Conservation (phyloP, 75 land plant genomes). For the Cunninghamia lanceolata region DNA sequence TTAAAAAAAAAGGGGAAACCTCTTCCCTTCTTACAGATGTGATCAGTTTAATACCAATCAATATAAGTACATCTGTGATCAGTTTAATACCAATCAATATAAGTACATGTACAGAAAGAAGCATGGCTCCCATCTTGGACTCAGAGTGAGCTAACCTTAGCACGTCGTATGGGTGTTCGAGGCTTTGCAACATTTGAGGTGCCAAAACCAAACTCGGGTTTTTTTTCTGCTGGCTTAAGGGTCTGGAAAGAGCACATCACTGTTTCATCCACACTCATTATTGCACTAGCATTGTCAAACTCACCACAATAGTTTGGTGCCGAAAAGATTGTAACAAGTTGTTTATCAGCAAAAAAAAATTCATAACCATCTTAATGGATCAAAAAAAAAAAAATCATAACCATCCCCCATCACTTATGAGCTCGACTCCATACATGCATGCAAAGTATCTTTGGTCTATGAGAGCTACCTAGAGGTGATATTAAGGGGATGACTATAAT, state of each 20-base stretch:
- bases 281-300: conserved; percentile 89
- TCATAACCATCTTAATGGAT: conserved; percentile 91
- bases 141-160: conserved; percentile 19
- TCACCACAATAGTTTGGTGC: conserved; percentile 87
- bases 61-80: too few species aligned
- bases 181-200: conserved; percentile 19
- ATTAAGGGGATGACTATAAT: too few species aligned
- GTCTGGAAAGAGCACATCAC: conserved; percentile 64
- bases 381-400: too few species aligned
- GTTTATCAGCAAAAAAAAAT: conserved; percentile 76
- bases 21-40: background rate
- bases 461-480: too few species aligned
- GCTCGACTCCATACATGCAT: too few species aligned
- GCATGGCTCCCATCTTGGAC: background rate
- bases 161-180: conserved; percentile 25
- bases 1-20: background rate
- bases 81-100: background rate
- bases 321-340: conserved; percentile 73
- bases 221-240: conserved; percentile 64
- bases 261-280: conserved; percentile 83
- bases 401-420: too few species aligned
- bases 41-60: too few species aligned
- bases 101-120: background rate
- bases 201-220: too few species aligned
- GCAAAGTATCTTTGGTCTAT: too few species aligned